These are phyloP conservation scores for Penicillium fimorum DNA, from an alignment of 495 filamentous ascomycete genomes.

Conservation along the genomic window DNA sequence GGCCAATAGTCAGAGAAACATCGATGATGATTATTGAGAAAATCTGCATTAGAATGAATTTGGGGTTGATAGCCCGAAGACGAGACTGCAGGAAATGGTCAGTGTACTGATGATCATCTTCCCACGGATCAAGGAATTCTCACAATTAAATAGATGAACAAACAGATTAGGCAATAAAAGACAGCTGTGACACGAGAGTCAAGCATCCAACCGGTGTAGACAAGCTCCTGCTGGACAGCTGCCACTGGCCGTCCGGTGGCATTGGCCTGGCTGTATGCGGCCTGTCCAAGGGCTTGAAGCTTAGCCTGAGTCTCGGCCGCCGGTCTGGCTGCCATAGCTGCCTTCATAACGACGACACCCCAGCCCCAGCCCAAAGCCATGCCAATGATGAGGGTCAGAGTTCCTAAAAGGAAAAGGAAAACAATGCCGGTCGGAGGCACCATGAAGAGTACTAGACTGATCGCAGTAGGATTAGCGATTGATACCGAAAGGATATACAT, in stretches of 20 bases:
- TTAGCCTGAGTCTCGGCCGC: slow-evolving; percentile 35
- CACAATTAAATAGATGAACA: slow-evolving; percentile 41
- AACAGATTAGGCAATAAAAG: slow-evolving; percentile 34
- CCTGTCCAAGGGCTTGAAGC: slow-evolving; percentile 33
- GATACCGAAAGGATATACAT: background rate
- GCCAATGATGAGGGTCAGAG: slow-evolving; percentile 35
- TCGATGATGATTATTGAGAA: slow-evolving; percentile 43
- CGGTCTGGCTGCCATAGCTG: slow-evolving; percentile 38
- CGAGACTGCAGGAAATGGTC: slow-evolving; percentile 26
- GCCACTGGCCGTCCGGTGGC: slow-evolving; percentile 29
- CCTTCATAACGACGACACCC: slow-evolving; percentile 45
- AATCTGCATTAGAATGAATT: slow-evolving; percentile 32
- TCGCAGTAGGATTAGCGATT: slow-evolving; percentile 3
- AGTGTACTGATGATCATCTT: background rate
- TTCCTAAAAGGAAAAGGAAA: slow-evolving; percentile 37
- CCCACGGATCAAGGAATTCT: background rate
- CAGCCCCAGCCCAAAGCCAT: slow-evolving; percentile 43
- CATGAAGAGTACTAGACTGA: slow-evolving; percentile 37
- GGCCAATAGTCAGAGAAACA: slow-evolving; percentile 34
- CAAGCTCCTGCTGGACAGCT: slow-evolving; percentile 22
- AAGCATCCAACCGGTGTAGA: slow-evolving; percentile 42
- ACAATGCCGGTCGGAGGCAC: slow-evolving; percentile 40
- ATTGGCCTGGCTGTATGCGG: slow-evolving; percentile 32
- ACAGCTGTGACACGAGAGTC: slow-evolving; percentile 41
- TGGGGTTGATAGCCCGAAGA: slow-evolving; percentile 40